Evolutionary conservation across 257 asterid species (phyloP).

Genomic region (Solanum lycopersicoides): DNA sequence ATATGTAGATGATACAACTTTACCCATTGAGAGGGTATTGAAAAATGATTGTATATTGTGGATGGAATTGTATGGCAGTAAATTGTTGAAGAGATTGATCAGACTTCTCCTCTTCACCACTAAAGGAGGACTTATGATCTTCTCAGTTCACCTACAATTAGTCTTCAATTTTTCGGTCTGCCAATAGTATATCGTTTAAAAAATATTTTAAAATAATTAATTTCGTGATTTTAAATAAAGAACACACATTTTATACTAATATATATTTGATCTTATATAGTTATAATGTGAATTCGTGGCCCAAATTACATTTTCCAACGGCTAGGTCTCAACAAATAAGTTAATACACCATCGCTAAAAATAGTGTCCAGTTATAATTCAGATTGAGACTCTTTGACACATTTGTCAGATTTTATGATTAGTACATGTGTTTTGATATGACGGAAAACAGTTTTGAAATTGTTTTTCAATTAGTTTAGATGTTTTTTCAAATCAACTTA

Average conservation of each 20-base stretch:
- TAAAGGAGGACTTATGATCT: neutral
- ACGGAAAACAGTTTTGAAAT: too few relatives aligned
- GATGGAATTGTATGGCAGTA: too few relatives aligned
- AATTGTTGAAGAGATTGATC: neutral
- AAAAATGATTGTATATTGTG: neutral
- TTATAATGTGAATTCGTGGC: too few relatives aligned
- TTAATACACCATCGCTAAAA: neutral
- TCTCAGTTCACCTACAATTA: neutral
- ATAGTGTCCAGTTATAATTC: neutral
- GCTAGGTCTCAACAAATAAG: neutral
- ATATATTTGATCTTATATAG: too few relatives aligned
- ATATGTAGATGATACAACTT: neutral
- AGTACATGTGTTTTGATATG: too few relatives aligned
- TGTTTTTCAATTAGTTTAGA: too few relatives aligned
- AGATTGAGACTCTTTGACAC: neutral
- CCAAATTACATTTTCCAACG: too few relatives aligned
- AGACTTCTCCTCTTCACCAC: neutral
- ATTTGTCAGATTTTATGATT: neutral
- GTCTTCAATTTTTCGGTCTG: neutral
- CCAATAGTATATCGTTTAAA: neutral
- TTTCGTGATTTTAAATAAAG: neutral
- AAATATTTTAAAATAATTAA: too few relatives aligned
- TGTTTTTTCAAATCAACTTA: too few relatives aligned
- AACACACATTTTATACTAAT: too few relatives aligned
- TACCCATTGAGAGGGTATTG: neutral